Percentiles rank a stretch among this genome's conserved stretches.
phyloP scores from a whole-genome alignment of 148 eudicot genomes.

The Fagopyrum esculentum region DNA sequence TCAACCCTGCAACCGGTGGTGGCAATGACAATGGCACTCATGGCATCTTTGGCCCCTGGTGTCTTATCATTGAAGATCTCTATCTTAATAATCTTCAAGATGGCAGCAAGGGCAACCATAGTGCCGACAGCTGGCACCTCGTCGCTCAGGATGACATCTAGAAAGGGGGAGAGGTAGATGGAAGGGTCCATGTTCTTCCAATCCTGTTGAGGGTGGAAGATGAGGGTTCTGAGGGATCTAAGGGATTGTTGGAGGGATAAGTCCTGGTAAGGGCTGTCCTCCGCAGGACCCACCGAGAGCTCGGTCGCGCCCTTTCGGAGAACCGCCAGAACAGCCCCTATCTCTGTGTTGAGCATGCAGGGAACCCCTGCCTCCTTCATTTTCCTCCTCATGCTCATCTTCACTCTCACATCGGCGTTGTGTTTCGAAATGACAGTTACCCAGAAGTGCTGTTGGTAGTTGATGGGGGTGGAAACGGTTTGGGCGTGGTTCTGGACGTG shows the following conservation, averaged over 20 bases:
- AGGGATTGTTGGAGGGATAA: constrained; percentile 47
- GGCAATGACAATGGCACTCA: constrained; percentile 43
- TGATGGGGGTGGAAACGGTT: neutral
- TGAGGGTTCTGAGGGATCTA: constrained; percentile 56
- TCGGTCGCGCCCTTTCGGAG: constrained; percentile 24
- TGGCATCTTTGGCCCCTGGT: constrained; percentile 61
- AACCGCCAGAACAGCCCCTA: constrained; percentile 77
- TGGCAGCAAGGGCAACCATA: constrained; percentile 53
- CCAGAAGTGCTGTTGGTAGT: no score
- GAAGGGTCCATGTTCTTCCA: constrained; percentile 76
- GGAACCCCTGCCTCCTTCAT: constrained; percentile 61
- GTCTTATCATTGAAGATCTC: constrained; percentile 64
- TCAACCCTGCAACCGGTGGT: constrained; percentile 69
- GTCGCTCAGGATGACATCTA: constrained; percentile 76
- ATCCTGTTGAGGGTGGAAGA: constrained; percentile 74
- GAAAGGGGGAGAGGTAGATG: constrained; percentile 65
- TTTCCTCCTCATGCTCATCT: constrained; percentile 23
- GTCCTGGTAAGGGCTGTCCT: constrained; percentile 38
- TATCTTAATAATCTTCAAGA: constrained; percentile 54
- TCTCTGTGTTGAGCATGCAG: constrained; percentile 86
- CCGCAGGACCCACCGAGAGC: constrained; percentile 30
- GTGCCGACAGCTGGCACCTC: constrained; percentile 80
- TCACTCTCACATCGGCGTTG: neutral
- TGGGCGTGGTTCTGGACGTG: neutral
- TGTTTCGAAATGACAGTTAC: neutral